Evolutionary conservation across 2,329 filamentous ascomycete species (phyloP), one percentile per base, ranked within the genome.

Genomic region (Zymoseptoria pseudotritici): DNA sequence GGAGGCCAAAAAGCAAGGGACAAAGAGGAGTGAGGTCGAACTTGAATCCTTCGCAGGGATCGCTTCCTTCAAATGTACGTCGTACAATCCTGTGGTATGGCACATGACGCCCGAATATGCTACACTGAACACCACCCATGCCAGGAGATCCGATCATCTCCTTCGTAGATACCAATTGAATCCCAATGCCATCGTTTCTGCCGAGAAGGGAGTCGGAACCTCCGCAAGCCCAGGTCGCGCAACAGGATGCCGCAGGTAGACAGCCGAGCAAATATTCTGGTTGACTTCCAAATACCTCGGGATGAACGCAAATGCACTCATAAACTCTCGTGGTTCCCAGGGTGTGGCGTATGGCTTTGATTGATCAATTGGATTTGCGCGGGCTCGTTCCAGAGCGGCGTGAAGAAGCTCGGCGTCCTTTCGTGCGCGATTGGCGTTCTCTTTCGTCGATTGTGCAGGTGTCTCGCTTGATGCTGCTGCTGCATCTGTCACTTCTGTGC

Each of bases 251-350:
- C 94, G 84, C 63, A 99, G 78, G 75, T 99, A 99, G 50, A 99
- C 91, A 10, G 94, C 94, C 1, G 92, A 88, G 76, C 94, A 99
- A 69, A 97, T 89, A 71, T 92, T 95, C 75, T 96, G 94, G 80
- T 97, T 97, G 68, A 99, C 94, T 78, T 99, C 95, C 62, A 99
- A 84, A 75, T 97, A 99, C 57, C 89, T 82, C 10, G 94, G 94
- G 67, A 99, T 91, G 76, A 96, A 97, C 22, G 92, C 91, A 76
- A 99, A 99, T 0, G 92, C 86, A 56, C 84, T 82, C 89, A 99
- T 95, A 76, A 84, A 97, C 56, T 88, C 83, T 58, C 91, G 83
- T 11, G 94, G 94, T 65, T 82, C 78, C 94, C 94, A 99, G 11
- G 94, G 94, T 1, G 92, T 97, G 4, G 83, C 83, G 73, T 99